These are phyloP conservation scores for Fusarium sp. DNA, from an alignment of 2,329 filamentous ascomycete species.

Conservation along the genomic window DNA sequence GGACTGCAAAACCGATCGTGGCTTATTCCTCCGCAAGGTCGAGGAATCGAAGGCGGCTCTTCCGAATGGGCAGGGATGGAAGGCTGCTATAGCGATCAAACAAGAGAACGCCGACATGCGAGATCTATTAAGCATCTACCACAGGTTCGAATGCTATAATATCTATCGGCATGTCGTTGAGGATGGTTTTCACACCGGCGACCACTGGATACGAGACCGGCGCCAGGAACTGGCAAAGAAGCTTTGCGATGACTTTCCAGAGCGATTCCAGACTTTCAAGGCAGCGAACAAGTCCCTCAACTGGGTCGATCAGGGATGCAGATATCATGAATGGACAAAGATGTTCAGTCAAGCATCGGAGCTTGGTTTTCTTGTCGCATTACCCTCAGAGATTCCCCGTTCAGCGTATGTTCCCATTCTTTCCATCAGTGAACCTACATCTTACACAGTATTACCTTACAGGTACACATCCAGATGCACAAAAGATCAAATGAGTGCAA, in stretches of 20 bases:
- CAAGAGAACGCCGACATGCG: conserved; percentile 22
- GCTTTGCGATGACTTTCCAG: conserved; percentile 20
- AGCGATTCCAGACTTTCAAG: conserved; percentile 5
- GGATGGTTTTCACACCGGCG: conserved; percentile 16
- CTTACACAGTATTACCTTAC: background rate
- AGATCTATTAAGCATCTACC: conserved; percentile 14
- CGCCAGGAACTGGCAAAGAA: conserved; percentile 13
- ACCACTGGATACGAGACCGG: conserved; percentile 20
- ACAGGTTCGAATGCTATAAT: conserved; percentile 23
- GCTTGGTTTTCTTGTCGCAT: conserved; percentile 9
- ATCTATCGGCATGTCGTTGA: conserved; percentile 20
- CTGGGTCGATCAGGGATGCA: conserved; percentile 23
- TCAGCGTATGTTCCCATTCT: conserved; percentile 7
- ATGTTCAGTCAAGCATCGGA: conserved; percentile 10
- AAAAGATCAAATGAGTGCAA: conserved; percentile 3
- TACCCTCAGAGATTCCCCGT: conserved; percentile 4
- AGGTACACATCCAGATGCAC: conserved; percentile 9
- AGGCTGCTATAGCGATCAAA: conserved; percentile 20
- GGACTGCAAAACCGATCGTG: conserved; percentile 6
- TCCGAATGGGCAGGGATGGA: conserved; percentile 16
- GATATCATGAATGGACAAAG: conserved; percentile 20
- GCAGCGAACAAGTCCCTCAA: conserved; percentile 21
- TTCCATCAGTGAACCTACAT: background rate
- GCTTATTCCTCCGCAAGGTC: conserved; percentile 15
- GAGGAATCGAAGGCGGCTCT: conserved; percentile 14